Conservation (phyloP, 1,284 basidiomycete genomes). For the Tremellales sp. region DNA sequence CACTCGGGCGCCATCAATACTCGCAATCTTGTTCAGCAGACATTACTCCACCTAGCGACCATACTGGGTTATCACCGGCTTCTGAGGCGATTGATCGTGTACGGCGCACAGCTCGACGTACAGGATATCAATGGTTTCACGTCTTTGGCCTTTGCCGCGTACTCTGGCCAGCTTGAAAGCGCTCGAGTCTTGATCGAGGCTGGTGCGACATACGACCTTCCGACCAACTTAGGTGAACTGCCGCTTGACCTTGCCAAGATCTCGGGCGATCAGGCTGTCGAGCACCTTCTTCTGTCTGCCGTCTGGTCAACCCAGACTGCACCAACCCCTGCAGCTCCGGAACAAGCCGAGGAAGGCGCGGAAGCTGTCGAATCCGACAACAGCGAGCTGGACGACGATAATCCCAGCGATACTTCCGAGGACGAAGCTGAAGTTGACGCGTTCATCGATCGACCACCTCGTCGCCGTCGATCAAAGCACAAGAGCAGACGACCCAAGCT, state of each 20-base stretch:
- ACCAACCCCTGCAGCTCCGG: too few relatives aligned
- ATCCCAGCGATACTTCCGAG: slow-evolving; percentile 31
- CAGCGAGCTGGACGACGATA: slow-evolving; percentile 46
- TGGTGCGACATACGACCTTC: slow-evolving; percentile 73
- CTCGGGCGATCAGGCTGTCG: slow-evolving; percentile 54
- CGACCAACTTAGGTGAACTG: slow-evolving; percentile 71
- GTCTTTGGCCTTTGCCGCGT: slow-evolving; percentile 78
- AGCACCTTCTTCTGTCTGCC: slow-evolving; percentile 45
- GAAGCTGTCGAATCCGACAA: slow-evolving; percentile 14
- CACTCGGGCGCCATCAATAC: slow-evolving; percentile 62
- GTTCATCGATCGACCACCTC: slow-evolving; percentile 1
- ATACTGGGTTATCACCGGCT: slow-evolving; percentile 75
- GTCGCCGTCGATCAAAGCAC: not conserved
- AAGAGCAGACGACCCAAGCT: not conserved
- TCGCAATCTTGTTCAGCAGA: slow-evolving; percentile 62
- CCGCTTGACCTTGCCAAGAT: slow-evolving; percentile 69
- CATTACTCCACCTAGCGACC: slow-evolving; percentile 79
- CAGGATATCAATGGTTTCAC: slow-evolving; percentile 89
- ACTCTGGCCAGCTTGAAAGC: slow-evolving; percentile 64
- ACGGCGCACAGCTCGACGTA: slow-evolving; percentile 72
- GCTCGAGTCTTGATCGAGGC: slow-evolving; percentile 65
- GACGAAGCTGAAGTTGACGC: slow-evolving; percentile 13
- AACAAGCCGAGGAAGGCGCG: too few relatives aligned
- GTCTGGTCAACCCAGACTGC: slow-evolving; percentile 32
- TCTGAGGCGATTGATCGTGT: slow-evolving; percentile 65